phyloP scores from a whole-genome alignment of 1,284 basidiomycete genomes.

The Cutaneotrichosporon sp. region DNA sequence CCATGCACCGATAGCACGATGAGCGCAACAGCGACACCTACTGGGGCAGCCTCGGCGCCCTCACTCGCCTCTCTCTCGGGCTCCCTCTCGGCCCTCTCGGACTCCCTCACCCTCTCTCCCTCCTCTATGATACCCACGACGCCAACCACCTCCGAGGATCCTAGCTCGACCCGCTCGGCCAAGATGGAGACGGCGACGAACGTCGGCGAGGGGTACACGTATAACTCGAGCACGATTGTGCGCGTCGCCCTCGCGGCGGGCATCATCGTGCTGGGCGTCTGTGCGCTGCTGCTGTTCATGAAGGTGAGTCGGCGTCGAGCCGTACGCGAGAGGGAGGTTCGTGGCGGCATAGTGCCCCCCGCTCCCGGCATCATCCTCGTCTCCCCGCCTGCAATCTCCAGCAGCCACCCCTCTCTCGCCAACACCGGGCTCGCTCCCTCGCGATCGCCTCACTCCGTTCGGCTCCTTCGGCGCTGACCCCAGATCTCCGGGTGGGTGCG shows the following conservation, averaged over 20 bases:
- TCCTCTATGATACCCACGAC: neutral
- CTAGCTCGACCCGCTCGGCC: neutral
- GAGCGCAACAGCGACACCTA: neutral
- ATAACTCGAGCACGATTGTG: slow-evolving; percentile 44
- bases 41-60: no score
- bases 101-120: neutral
- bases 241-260: slow-evolving; percentile 46
- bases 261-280: slow-evolving; percentile 44
- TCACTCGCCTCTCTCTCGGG: neutral
- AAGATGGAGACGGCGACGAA: slow-evolving; percentile 12
- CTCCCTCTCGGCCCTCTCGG: neutral
- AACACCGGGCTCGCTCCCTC: no score
- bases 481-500: slow-evolving; percentile 47
- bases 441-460: neutral
- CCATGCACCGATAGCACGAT: no score
- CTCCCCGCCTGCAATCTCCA: no score
- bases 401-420: no score
- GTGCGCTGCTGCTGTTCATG: slow-evolving; percentile 39
- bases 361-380: no score
- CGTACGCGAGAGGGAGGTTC: no score
- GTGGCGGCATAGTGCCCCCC: no score
- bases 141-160: neutral
- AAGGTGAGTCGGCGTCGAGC: slow-evolving; percentile 36
- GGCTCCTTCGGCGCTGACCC: neutral
- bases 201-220: slow-evolving; percentile 29